These are phyloP conservation scores for Candida peoriensis DNA, from an alignment of 805 yeast genomes.

Conservation along the genomic window DNA sequence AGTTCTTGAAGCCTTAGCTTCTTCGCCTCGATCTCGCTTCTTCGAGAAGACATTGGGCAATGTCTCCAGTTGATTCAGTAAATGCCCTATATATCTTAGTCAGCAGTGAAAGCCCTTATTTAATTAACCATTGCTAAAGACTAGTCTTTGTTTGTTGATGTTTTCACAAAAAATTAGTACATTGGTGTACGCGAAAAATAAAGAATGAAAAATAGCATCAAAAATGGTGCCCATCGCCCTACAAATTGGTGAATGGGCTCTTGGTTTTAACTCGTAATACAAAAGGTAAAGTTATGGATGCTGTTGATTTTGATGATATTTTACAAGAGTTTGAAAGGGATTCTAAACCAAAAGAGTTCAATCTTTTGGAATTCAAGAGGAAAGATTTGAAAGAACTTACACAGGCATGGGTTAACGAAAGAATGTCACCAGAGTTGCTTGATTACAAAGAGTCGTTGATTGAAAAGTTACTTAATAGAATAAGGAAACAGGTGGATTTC, in stretches of 20 bases:
- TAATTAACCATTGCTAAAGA: too few species aligned
- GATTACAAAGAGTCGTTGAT: slow-evolving; percentile 64
- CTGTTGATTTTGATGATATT: slow-evolving; percentile 59
- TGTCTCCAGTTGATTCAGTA: too few species aligned
- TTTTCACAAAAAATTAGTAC: too few species aligned
- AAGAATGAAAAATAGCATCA: too few species aligned
- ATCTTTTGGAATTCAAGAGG: slow-evolving; percentile 20
- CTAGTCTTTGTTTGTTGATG: too few species aligned
- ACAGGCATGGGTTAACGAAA: slow-evolving; percentile 75
- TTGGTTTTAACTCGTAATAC: too few species aligned
- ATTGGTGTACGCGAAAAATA: too few species aligned
- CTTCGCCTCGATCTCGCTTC: slow-evolving; percentile 48
- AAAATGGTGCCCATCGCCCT: too few species aligned
- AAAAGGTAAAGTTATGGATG: too few species aligned
- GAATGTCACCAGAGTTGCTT: slow-evolving; percentile 82
- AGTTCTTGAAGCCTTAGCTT: slow-evolving; percentile 45
- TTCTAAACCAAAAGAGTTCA: slow-evolving; percentile 28
- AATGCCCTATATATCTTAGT: too few species aligned
- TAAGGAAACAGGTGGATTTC: slow-evolving; percentile 67
- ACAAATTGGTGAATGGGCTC: too few species aligned
- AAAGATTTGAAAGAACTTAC: slow-evolving; percentile 42
- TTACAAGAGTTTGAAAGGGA: slow-evolving; percentile 58
- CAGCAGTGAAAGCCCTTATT: too few species aligned
- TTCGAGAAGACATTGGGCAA: slow-evolving; percentile 25
- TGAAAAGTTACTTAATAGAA: slow-evolving; percentile 48